These are phyloP conservation scores for Tephrocybe sp. DNA, from an alignment of 768 basidiomycete species.

Conservation along the genomic window DNA sequence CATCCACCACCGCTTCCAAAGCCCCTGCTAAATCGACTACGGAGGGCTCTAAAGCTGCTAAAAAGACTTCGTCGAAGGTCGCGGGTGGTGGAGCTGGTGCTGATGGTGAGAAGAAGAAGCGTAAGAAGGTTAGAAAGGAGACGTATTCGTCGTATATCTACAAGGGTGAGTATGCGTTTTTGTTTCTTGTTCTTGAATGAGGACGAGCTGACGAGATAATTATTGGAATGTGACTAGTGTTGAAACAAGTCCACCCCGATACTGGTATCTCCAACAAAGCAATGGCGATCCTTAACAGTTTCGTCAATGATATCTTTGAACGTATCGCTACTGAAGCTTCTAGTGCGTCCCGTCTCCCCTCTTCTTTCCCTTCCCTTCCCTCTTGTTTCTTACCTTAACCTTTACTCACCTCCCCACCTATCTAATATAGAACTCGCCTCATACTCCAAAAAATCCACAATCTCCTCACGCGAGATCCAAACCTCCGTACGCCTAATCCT, in stretches of 20 bases:
- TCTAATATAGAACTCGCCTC: constrained; percentile 78
- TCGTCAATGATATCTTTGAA: constrained; percentile 94
- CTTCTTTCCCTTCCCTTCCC: too few relatives aligned
- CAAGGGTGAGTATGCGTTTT: constrained; percentile 54
- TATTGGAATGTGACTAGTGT: too few relatives aligned
- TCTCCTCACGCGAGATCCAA: constrained; percentile 97
- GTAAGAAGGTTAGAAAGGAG: constrained; percentile 86
- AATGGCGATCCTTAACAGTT: constrained; percentile 89
- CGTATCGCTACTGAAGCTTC: constrained; percentile 89
- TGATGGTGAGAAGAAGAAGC: constrained; percentile 83
- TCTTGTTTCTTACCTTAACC: too few relatives aligned
- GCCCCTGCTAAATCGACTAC: constrained; percentile 66
- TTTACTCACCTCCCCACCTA: background rate
- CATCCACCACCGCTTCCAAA: constrained; percentile 67
- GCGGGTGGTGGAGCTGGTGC: constrained; percentile 50
- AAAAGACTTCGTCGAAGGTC: constrained; percentile 63
- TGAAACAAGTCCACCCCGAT: constrained; percentile 97
- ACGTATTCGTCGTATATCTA: constrained; percentile 95
- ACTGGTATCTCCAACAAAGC: constrained; percentile 99
- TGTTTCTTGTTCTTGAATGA: background rate
- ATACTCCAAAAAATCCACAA: constrained; percentile 99
- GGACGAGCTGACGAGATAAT: too few relatives aligned
- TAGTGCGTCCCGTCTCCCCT: constrained; percentile 43
- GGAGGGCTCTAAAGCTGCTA: constrained; percentile 69
- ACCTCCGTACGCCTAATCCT: constrained; percentile 94